A percentile compares a stretch with the other conserved stretches of the same genome.
Evolutionary conservation across 257 asterid species (phyloP).

Genomic region (Craterostigma plantagineum): DNA sequence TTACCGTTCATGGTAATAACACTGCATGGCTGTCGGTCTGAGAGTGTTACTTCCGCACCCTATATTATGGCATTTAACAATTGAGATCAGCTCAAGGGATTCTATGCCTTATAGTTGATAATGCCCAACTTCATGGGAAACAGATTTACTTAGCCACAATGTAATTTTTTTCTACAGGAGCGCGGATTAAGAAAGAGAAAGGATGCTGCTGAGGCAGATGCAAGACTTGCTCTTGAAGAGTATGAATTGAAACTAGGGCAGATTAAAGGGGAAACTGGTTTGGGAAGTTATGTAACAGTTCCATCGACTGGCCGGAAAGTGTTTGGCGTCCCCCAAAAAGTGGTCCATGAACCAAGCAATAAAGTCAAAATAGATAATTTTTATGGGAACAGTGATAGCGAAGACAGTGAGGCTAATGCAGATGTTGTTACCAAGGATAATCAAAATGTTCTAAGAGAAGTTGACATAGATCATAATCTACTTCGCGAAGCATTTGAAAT

Average conservation of each 20-base stretch:
- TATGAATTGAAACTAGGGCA: slow-evolving; percentile 58
- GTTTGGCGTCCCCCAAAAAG: slow-evolving; percentile 52
- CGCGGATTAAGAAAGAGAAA: slow-evolving; percentile 58
- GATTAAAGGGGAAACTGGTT: slow-evolving; percentile 25
- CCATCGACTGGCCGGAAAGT: slow-evolving; percentile 51
- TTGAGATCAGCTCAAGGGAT: too few species aligned
- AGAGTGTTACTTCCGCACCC: not conserved
- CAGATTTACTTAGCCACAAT: too few species aligned
- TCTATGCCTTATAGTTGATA: too few species aligned
- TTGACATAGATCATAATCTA: slow-evolving; percentile 38
- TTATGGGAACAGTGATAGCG: slow-evolving; percentile 75
- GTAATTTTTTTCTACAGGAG: slow-evolving; percentile 17
- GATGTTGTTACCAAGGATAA: slow-evolving; percentile 17
- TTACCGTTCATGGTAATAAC: slow-evolving; percentile 89
- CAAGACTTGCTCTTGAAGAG: slow-evolving; percentile 56
- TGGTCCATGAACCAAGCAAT: slow-evolving; percentile 21
- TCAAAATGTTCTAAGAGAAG: slow-evolving; percentile 22
- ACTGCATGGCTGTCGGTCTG: slow-evolving; percentile 10
- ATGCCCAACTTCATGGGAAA: too few species aligned
- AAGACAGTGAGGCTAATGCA: slow-evolving; percentile 28
- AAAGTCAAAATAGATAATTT: slow-evolving; percentile 27
- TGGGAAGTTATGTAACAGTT: slow-evolving; percentile 15
- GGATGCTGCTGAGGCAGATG: slow-evolving; percentile 72
- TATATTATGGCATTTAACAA: too few species aligned
- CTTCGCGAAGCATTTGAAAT: slow-evolving; percentile 52